A percentile compares a stretch with the other conserved stretches of the same genome.
These are phyloP conservation scores for Tylopilus subfusipes DNA, from an alignment of 768 basidiomycete species.

Conservation along the genomic window DNA sequence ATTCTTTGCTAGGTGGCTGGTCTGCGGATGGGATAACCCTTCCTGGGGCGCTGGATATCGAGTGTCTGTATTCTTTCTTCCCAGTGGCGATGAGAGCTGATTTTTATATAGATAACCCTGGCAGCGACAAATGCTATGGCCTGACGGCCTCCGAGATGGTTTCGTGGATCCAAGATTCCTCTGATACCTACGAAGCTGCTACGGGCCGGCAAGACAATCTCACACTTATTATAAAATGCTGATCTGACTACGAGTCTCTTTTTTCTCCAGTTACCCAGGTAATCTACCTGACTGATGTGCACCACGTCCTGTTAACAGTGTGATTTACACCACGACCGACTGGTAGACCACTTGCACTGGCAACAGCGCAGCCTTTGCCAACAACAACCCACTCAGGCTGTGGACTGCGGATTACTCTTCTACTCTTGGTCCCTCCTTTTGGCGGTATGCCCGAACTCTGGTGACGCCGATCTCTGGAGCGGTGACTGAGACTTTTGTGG, in stretches of 20 bases:
- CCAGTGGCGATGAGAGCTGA: background rate
- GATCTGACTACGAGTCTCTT: background rate
- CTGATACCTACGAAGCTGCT: conserved; percentile 57
- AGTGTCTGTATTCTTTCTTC: conserved; percentile 38
- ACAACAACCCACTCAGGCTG: conserved; percentile 52
- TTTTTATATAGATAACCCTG: conserved; percentile 43
- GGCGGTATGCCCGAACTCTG: conserved; percentile 58
- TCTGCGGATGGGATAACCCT: conserved; percentile 55
- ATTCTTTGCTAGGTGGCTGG: conserved; percentile 43
- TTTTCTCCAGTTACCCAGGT: conserved; percentile 39
- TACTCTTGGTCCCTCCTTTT: conserved; percentile 52
- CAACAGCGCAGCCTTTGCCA: conserved; percentile 47
- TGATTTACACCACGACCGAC: conserved; percentile 55
- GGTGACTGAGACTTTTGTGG: no score
- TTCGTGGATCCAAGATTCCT: conserved; percentile 60
- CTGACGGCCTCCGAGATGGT: conserved; percentile 47
- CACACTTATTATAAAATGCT: background rate
- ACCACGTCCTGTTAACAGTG: conserved; percentile 19
- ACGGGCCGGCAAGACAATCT: conserved; percentile 36
- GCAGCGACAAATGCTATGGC: conserved; percentile 52
- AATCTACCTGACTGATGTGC: conserved; percentile 5
- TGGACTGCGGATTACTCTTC: conserved; percentile 59
- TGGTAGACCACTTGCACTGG: conserved; percentile 72
- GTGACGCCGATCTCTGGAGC: conserved; percentile 57
- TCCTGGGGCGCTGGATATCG: conserved; percentile 62